phyloP scores from a whole-genome alignment of 148 eudicot species.

The Chenopodium suecicum region DNA sequence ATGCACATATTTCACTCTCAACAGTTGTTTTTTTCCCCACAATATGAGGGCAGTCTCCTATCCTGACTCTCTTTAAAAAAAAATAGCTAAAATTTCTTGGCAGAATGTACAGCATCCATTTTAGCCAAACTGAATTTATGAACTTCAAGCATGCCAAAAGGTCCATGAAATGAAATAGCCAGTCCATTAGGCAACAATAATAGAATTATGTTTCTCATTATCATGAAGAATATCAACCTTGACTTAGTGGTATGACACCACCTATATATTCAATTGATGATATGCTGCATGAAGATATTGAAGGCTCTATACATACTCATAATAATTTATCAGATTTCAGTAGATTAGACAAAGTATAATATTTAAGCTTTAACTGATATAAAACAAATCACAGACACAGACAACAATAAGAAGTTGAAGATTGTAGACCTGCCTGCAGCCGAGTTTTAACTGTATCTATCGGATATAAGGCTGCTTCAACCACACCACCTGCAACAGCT shows the following conservation, averaged over 20 bases:
- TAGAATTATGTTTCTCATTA: no score
- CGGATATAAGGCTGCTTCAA: conserved; percentile 76
- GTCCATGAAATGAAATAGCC: neutral
- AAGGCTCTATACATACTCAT: neutral
- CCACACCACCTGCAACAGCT: conserved; percentile 81
- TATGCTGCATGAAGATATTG: neutral
- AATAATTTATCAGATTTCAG: neutral
- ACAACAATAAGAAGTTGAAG: neutral
- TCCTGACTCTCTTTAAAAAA: neutral
- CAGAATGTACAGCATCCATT: neutral
- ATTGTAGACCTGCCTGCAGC: conserved; percentile 67
- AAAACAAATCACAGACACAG: neutral
- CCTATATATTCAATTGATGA: neutral
- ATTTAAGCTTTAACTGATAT: neutral
- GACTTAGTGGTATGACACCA: neutral
- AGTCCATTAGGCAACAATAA: no score
- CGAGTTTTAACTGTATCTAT: conserved; percentile 91
- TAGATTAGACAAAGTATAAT: neutral
- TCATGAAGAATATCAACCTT: neutral
- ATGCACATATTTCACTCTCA: neutral
- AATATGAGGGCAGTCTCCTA: no score
- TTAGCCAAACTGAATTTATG: neutral
- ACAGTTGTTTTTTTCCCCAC: neutral
- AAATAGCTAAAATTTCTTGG: neutral
- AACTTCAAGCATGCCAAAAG: neutral